Evolutionary conservation across 2,329 filamentous ascomycete genomes (phyloP).

Genomic region (Hypoxylon sp.): DNA sequence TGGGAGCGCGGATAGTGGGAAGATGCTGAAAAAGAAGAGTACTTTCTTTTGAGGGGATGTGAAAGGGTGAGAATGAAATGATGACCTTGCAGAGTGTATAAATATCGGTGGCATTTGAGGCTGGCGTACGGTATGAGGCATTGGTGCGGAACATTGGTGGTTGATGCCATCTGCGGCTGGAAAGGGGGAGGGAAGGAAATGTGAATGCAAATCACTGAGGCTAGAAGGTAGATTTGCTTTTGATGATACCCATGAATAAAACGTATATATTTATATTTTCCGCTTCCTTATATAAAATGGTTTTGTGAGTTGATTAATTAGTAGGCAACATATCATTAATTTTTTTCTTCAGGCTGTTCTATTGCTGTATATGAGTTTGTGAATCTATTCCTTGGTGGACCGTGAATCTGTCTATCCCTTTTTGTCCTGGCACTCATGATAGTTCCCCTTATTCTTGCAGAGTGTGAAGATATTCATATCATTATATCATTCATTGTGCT

Average conservation of each 20-base stretch:
- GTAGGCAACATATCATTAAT: no score
- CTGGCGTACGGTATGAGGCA: neutral
- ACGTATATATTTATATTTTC: neutral
- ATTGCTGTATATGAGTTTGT: no score
- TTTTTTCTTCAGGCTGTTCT: no score
- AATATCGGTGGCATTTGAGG: conserved; percentile 2
- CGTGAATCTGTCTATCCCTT: no score
- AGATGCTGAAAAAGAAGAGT: conserved; percentile 64
- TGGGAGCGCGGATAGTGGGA: conserved; percentile 55
- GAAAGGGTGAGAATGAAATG: neutral
- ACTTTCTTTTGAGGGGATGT: conserved; percentile 60
- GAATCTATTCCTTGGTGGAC: no score
- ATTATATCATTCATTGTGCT: no score
- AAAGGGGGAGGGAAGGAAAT: conserved; percentile 1
- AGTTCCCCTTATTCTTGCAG: no score
- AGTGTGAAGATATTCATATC: no score
- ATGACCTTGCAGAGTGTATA: neutral
- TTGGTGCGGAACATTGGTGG: no score
- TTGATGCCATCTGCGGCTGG: neutral
- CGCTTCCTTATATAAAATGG: neutral
- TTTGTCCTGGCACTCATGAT: no score
- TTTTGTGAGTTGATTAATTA: neutral
- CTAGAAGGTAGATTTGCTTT: conserved; percentile 25
- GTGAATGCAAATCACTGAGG: neutral
- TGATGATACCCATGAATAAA: conserved; percentile 42